Percentiles rank a stretch among this genome's conserved stretches.
phyloP scores from a whole-genome alignment of 208 protist genomes.

The Wallacemonas sp. region DNA sequence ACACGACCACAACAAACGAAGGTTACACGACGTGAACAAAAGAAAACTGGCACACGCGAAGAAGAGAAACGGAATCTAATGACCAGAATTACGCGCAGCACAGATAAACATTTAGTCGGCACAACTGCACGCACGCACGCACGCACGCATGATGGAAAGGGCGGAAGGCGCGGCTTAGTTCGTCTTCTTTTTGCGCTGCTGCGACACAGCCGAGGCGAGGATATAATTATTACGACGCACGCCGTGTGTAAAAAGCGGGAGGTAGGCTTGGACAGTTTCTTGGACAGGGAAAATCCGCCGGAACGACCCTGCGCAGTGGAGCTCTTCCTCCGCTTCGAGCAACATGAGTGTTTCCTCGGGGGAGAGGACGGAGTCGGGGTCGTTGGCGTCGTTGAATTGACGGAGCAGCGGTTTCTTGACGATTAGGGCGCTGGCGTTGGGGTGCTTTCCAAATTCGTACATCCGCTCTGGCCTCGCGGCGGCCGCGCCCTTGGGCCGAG shows the following conservation, averaged over 20 bases:
- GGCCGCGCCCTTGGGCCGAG: slow-evolving; percentile 33
- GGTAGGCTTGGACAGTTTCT: slow-evolving; percentile 60
- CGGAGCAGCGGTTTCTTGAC: slow-evolving; percentile 45
- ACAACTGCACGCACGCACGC: too few species aligned
- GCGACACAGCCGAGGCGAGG: slow-evolving; percentile 57
- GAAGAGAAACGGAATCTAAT: too few species aligned
- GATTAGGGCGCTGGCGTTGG: slow-evolving; percentile 39
- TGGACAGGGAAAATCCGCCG: slow-evolving; percentile 71
- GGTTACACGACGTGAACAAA: too few species aligned
- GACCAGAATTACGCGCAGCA: too few species aligned
- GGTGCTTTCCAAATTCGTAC: slow-evolving; percentile 78
- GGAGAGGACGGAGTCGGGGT: slow-evolving; percentile 72
- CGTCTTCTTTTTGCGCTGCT: not conserved
- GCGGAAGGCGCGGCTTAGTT: too few species aligned
- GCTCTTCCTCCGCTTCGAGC: slow-evolving; percentile 82
- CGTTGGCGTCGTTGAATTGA: slow-evolving; percentile 57
- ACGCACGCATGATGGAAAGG: too few species aligned
- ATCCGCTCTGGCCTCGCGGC: slow-evolving; percentile 33
- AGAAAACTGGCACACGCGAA: too few species aligned
- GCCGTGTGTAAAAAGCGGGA: slow-evolving; percentile 78
- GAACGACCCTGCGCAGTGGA: slow-evolving; percentile 79
- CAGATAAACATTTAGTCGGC: too few species aligned
- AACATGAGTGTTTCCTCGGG: slow-evolving; percentile 64
- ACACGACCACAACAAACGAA: too few species aligned
- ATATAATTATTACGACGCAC: slow-evolving; percentile 86